Evolutionary conservation across 164 flowering plant genomes (phyloP).

Genomic region (Protea cynaroides): DNA sequence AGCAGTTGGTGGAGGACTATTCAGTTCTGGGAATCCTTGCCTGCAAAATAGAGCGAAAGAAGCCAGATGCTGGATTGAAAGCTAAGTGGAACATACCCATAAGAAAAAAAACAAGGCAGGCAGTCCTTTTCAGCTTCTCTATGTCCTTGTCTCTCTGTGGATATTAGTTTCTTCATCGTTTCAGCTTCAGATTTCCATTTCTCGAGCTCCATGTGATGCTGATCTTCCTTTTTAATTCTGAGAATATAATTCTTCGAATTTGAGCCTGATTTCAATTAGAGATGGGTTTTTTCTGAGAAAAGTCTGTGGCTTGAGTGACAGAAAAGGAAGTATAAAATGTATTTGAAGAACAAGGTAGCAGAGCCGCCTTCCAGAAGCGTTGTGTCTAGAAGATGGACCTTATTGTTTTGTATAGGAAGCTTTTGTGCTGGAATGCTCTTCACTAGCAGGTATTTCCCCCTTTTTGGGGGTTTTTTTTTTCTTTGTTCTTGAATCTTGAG

Average conservation of each 20-base stretch:
- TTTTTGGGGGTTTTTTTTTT: neutral
- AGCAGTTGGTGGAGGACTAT: neutral
- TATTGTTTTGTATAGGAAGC: constrained; percentile 57
- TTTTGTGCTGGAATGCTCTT: constrained; percentile 72
- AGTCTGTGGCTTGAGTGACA: neutral
- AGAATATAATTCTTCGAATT: neutral
- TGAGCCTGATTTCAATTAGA: neutral
- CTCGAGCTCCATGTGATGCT: neutral
- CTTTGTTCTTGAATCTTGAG: neutral
- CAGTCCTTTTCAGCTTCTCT: neutral
- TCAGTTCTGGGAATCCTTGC: neutral
- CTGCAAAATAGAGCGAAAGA: neutral
- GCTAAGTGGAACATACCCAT: neutral
- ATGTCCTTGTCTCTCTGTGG: too few species aligned
- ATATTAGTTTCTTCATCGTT: neutral
- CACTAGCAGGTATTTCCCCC: constrained; percentile 48
- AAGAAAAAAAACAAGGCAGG: neutral
- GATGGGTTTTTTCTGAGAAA: neutral
- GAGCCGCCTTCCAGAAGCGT: constrained; percentile 30
- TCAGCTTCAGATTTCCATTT: neutral
- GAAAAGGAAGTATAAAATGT: constrained; percentile 30
- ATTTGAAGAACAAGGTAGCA: constrained; percentile 42
- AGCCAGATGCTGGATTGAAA: neutral
- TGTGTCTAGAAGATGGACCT: constrained; percentile 39
- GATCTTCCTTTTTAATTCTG: neutral